These are phyloP conservation scores for Sclerotinia sclerotiorum DNA, from an alignment of 2,329 filamentous ascomycete species.

Conservation along the genomic window DNA sequence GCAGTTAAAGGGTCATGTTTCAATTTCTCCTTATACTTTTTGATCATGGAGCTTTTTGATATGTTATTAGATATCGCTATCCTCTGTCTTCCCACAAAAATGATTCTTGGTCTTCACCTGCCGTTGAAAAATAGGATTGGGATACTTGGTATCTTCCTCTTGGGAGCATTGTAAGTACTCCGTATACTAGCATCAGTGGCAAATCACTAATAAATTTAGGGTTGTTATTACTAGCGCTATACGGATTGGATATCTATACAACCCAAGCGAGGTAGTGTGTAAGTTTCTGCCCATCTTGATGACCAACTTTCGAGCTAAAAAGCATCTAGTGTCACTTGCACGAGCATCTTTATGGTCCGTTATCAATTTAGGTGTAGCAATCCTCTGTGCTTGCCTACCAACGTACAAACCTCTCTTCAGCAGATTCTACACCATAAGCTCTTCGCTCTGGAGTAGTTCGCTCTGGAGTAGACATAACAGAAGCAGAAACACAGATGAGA, in stretches of 20 bases:
- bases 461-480: background rate
- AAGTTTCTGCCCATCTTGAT: background rate
- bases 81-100: background rate
- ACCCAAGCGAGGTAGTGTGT: background rate
- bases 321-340: background rate
- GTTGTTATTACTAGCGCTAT: background rate
- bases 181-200: background rate
- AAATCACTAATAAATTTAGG: background rate
- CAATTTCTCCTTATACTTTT: conserved; percentile 1
- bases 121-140: background rate
- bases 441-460: background rate
- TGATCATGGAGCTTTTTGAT: background rate
- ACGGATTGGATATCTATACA: background rate
- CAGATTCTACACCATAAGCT: background rate
- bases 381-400: conserved; percentile 2
- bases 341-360: conserved; percentile 4
- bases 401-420: background rate
- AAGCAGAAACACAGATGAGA: background rate
- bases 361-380: background rate
- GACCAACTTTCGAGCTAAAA: background rate
- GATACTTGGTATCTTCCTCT: background rate
- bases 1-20: conserved; percentile 1
- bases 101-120: background rate
- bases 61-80: background rate
- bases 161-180: background rate